Base-by-base conservation (phyloP, 257 asterid species). In the Nicotiana undulata region DNA sequence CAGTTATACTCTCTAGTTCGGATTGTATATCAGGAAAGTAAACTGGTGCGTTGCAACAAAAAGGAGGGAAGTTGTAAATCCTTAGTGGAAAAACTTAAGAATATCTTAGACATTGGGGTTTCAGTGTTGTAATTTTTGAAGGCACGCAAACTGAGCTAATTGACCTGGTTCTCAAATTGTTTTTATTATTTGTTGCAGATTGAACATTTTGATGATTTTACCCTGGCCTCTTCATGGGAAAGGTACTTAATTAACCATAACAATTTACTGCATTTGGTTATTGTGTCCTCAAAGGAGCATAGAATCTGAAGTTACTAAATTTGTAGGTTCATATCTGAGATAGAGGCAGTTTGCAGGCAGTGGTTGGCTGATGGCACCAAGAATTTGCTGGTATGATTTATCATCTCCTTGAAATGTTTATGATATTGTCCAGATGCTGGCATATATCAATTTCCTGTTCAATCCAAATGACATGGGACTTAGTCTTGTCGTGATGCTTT, bases 141-240 rank as follows among this genome's bases (percentile, higher is more conserved):
- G 81, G 58, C 3, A 40, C 10, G 11, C 11, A 40, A 34, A 40
- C 9, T 40, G 2, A 40, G 10, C 46, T 40, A 40, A 7, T 40
- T 40, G 46, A 40, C 46, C 46, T 40, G 9, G 46, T 40, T 40
- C 10, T 49, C 20, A 46, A 46, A 11, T 26, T 31, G 18, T 49
- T 63, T 64, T 49, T 11, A 53, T 56, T 31, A 37, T 79, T 79
- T 28, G n/a, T 11, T 88, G 90, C 97, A 93, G 97, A 80, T 94
- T 86, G 93, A 90, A 84, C 93, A 88, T 88, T 94, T 94, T 87
- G 94, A 94, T 85, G 97, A 94, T 87, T 94, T 94, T 85, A 94
- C 98, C 55, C 86, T 94, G 63, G 97, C 98, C 17, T 94, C 97
- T 28, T 90, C 97, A 3, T 92, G 98, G 98, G 98, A 94, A 86